Evolutionary conservation across 2,329 filamentous ascomycete genomes (phyloP), one percentile per base, ranked within the genome.

Genomic region (Mollisiaceae sp.): DNA sequence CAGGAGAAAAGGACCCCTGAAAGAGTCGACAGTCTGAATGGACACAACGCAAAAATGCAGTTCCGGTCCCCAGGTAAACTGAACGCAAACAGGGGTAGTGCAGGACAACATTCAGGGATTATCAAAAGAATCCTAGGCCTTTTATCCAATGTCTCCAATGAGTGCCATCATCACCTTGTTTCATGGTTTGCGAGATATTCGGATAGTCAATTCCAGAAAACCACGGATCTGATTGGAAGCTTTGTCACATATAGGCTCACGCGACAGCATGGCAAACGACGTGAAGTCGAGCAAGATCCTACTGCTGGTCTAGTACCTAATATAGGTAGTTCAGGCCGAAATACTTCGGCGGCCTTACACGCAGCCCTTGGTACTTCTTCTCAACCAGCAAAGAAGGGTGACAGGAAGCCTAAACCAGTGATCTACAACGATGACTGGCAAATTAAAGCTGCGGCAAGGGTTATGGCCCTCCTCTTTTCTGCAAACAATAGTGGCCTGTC

Each of bases 371-470:
- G 84, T 22, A 77, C 83, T 54, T 78, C 81, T 22, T 79, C 81
- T 2, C 78, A 81, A 41, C 73, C 81, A 2, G 79, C 81, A 12
- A 88, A 85, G 74, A 86, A 84, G 73, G 77, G 81, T 22, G 85
- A 85, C 61, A 83, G 86, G 38, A 81, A 83, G 36, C 78, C 83
- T 8, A 86, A 85, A 70, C 82, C 82, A 67, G 82, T 88, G 1
- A 79, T 87, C 0, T 96, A 95, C 75, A 83, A 85, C 22, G 91
- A 94, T 65, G 94, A 97, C 74, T 97, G 94, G 94, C 93, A 97
- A 77, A 87, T 97, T 64, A 91, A 88, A 75, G 91, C 91, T 12
- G 91, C 91, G 8, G 89, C 92, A 2, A 89, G 90, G 70, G 87
- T 96, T 2, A 89, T 97, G 82, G 88, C 91, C 11, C 78, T 97